A percentile compares a stretch with the other conserved stretches of the same genome.
Conservation (phyloP, 169 alveolate genomes). For the Plasmodium knowlesi region DNA sequence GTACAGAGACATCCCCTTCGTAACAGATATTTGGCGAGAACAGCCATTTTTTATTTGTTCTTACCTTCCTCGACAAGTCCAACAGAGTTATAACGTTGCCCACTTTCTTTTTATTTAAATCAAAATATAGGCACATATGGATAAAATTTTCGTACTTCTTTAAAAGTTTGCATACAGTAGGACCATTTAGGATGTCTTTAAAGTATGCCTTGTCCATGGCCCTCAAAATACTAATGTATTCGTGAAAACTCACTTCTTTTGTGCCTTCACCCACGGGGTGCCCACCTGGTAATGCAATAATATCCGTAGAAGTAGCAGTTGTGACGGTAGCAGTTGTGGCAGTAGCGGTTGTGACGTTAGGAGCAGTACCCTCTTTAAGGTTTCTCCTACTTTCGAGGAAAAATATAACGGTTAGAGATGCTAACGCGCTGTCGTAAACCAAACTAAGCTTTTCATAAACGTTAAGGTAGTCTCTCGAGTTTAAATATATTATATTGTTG, state of each 20-base stretch:
- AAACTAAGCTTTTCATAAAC: constrained; percentile 43
- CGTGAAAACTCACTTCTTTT: constrained; percentile 33
- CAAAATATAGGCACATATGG: constrained; percentile 68
- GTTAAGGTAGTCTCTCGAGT: constrained; percentile 42
- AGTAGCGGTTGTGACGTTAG: no score
- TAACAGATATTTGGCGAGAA: neutral
- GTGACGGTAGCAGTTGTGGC: neutral
- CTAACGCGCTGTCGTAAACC: constrained; percentile 31
- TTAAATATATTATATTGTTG: constrained; percentile 61
- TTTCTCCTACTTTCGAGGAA: constrained; percentile 18
- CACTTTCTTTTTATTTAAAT: constrained; percentile 63
- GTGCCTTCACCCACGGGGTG: neutral
- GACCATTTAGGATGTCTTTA: constrained; percentile 27
- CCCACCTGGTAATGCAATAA: neutral
- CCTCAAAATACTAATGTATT: constrained; percentile 35
- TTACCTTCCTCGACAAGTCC: constrained; percentile 57
- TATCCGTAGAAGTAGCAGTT: neutral
- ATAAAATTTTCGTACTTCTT: constrained; percentile 60
- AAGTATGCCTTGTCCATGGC: constrained; percentile 29
- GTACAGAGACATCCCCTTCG: neutral
- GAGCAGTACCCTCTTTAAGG: constrained; percentile 7
- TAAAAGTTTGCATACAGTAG: constrained; percentile 11
- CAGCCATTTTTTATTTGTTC: constrained; percentile 5
- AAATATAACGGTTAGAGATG: constrained; percentile 19
- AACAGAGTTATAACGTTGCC: constrained; percentile 40